Evolutionary conservation across 2,329 filamentous ascomycete species (phyloP), one percentile per base, ranked within the genome.

Genomic region (Tolypocladium pustulatum): DNA sequence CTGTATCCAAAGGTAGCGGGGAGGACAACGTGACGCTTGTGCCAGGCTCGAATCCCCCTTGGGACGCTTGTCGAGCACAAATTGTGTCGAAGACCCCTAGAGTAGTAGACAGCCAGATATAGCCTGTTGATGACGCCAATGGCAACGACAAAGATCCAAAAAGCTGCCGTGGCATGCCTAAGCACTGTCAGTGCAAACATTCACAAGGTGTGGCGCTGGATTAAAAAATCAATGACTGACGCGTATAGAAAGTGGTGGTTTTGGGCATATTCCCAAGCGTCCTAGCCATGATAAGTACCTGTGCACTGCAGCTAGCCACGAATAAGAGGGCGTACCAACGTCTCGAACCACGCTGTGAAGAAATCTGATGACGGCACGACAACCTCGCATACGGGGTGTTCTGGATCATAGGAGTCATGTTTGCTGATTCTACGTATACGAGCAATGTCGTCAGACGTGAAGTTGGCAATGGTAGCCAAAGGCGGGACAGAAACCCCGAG

Each of bases 1-100:
- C 69, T 68, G 37, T 73, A 67, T 1, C 78, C 77, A 55, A 79
- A 78, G 0, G 76, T 73, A 0, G 77, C 76, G 0, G 77, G 76
- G 0, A 76, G 60, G 0, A 68, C 64, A 0, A 78, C 52, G 4
- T 69, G 67, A 36, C 68, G 67, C 49, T 71, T 67, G 17, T 73
- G 38, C 70, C 73, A 75, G 0, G 62, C 61, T 15, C 38, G 30
- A 8, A 57, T 43, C 22, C 37, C 40, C 51, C 1, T 20, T 25
- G 40, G 27, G 54, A 25, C 20, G 34, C 15, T 55, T 51, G 36
- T 37, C 12, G 32, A 43, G 7, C 40, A 43, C 40, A 43, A 43
- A 22, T 20, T n/a, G 20, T 43, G 40, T 43, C n/a, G 40, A 12
- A 22, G 40, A 8, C 37, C 27, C 25, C 56, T 59, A 0, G 61